These are phyloP conservation scores for Sugiyamaella japonica DNA, from an alignment of 1,139 yeast genomes.

Conservation along the genomic window DNA sequence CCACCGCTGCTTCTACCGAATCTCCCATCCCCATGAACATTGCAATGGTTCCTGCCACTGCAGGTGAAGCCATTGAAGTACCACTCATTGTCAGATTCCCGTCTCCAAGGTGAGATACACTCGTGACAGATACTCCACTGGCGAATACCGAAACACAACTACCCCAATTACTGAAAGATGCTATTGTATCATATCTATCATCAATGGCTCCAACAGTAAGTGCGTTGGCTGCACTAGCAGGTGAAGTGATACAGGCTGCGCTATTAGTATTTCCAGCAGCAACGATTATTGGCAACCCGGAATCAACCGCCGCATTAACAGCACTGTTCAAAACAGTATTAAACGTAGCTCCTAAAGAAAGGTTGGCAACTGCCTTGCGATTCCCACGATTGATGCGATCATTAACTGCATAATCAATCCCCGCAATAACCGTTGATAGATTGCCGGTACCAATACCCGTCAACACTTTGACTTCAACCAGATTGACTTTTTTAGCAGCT, in stretches of 20 bases:
- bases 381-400: slow-evolving; percentile 51
- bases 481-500: slow-evolving; percentile 65
- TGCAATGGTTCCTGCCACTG: slow-evolving; percentile 73
- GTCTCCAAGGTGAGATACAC: slow-evolving; percentile 31
- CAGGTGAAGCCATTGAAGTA: slow-evolving; percentile 91
- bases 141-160: slow-evolving; percentile 84
- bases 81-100: slow-evolving; percentile 58
- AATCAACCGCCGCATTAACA: slow-evolving; percentile 65
- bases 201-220: slow-evolving; percentile 91
- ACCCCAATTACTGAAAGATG: slow-evolving; percentile 87
- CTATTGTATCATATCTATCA: slow-evolving; percentile 65
- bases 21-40: slow-evolving; percentile 62
- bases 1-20: slow-evolving; percentile 37
- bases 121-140: slow-evolving; percentile 65
- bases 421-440: slow-evolving; percentile 62
- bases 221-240: slow-evolving; percentile 71
- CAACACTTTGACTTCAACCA: slow-evolving; percentile 75
- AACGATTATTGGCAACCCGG: slow-evolving; percentile 75
- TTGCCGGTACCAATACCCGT: slow-evolving; percentile 65
- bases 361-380: slow-evolving; percentile 66
- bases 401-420: slow-evolving; percentile 74
- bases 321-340: slow-evolving; percentile 71
- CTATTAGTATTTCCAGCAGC: slow-evolving; percentile 87
- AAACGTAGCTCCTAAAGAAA: slow-evolving; percentile 74
- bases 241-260: slow-evolving; percentile 79